Percentiles rank a stretch among this genome's conserved stretches.
Evolutionary conservation across 2,329 filamentous ascomycete genomes (phyloP).

Genomic region (Periconia sp.): DNA sequence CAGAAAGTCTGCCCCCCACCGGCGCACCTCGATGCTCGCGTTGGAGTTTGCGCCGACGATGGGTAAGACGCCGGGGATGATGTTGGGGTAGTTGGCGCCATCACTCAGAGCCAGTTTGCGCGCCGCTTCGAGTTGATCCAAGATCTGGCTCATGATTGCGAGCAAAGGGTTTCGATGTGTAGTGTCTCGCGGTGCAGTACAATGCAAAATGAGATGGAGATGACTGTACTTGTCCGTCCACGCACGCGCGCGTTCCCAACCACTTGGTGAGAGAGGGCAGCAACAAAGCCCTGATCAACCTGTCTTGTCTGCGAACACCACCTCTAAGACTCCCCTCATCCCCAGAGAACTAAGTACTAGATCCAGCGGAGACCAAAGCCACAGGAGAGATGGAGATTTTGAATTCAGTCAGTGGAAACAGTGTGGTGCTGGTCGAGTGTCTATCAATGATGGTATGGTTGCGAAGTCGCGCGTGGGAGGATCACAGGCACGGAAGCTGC

Average conservation of each 20-base stretch:
- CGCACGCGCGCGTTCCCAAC: conserved; percentile 29
- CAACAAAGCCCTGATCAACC: conserved; percentile 26
- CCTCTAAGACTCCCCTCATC: conserved; percentile 27
- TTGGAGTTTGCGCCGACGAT: conserved; percentile 72
- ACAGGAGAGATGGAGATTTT: neutral
- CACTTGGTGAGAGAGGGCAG: conserved; percentile 23
- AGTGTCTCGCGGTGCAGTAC: conserved; percentile 14
- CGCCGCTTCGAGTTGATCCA: conserved; percentile 86
- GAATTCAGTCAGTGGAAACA: no score
- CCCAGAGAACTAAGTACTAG: conserved; percentile 21
- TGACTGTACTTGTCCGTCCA: conserved; percentile 17
- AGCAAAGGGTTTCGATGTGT: conserved; percentile 3
- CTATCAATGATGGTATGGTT: no score
- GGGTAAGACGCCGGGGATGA: conserved; percentile 89
- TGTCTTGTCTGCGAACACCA: conserved; percentile 7
- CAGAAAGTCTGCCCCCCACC: conserved; percentile 96
- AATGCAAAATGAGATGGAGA: conserved; percentile 21
- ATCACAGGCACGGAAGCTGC: conserved; percentile 16
- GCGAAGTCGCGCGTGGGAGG: conserved; percentile 17
- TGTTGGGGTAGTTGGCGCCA: conserved; percentile 84
- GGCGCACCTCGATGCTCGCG: conserved; percentile 69
- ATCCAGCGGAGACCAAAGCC: conserved; percentile 2
- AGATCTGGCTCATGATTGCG: conserved; percentile 32
- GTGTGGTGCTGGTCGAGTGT: no score
- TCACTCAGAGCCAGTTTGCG: conserved; percentile 87